Evolutionary conservation across 140 eudicot species (phyloP).

Genomic region (Anethum foeniculum): DNA sequence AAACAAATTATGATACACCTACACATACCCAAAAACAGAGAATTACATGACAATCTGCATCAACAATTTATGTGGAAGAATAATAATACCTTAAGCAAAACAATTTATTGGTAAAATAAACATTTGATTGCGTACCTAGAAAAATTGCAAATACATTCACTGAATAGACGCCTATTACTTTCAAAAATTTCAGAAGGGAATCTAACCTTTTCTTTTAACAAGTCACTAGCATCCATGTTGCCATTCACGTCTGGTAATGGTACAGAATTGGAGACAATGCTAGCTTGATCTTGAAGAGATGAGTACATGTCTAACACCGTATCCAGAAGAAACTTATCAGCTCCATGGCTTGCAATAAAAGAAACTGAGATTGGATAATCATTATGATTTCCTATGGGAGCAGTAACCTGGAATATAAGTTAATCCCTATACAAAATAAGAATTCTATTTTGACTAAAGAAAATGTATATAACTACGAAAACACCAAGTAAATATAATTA

Average conservation of each 20-base stretch:
- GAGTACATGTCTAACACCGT: slow-evolving; percentile 72
- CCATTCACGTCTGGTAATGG: slow-evolving; percentile 60
- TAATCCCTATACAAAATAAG: not conserved
- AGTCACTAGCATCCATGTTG: slow-evolving; percentile 72
- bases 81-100: not conserved
- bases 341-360: slow-evolving; percentile 71
- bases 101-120: not conserved
- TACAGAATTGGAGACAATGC: slow-evolving; percentile 35
- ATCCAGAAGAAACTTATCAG: slow-evolving; percentile 84
- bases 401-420: slow-evolving; percentile 42
- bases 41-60: not conserved
- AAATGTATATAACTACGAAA: not conserved
- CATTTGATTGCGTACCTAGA: not conserved
- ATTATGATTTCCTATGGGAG: slow-evolving; percentile 75
- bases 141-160: not conserved
- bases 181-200: not conserved
- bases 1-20: not conserved
- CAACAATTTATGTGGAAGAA: not conserved
- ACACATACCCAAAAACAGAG: not conserved
- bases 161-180: not conserved
- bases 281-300: slow-evolving; percentile 63
- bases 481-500: slow-evolving; percentile 13
- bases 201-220: slow-evolving; percentile 74
- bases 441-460: slow-evolving; percentile 3
- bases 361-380: slow-evolving; percentile 63